Conservation (phyloP, 2,329 filamentous ascomycete species). For the Setomelanomma holmii region DNA sequence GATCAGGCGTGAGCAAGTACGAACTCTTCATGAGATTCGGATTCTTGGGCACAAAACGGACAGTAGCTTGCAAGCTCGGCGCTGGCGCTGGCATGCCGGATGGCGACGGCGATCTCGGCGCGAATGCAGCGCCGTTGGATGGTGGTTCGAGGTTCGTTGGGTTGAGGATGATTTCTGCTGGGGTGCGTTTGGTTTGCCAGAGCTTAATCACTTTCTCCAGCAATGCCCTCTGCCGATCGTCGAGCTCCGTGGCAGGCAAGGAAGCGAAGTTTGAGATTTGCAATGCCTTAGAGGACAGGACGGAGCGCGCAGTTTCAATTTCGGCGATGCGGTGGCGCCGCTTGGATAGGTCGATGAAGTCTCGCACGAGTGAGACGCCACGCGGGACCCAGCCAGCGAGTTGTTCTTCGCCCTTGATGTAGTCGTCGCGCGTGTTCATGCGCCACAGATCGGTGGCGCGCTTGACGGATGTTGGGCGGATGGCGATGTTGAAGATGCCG, state of each 20-base stretch:
- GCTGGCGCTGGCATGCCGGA: constrained; percentile 46
- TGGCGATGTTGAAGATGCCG: constrained; percentile 82
- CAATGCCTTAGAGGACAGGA: constrained; percentile 63
- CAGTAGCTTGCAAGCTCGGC: constrained; percentile 75
- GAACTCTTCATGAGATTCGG: constrained; percentile 76
- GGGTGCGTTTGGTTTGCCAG: constrained; percentile 62
- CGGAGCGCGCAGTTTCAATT: constrained; percentile 75
- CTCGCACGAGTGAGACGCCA: constrained; percentile 87
- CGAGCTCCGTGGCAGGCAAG: constrained; percentile 22
- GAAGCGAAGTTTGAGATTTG: constrained; percentile 28
- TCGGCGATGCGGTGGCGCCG: constrained; percentile 77
- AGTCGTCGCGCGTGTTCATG: constrained; percentile 93
- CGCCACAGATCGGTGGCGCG: constrained; percentile 93
- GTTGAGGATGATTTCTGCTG: constrained; percentile 56
- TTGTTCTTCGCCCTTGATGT: constrained; percentile 93
- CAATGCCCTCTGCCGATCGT: constrained; percentile 50
- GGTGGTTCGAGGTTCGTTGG: constrained; percentile 70
- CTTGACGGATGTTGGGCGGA: constrained; percentile 89
- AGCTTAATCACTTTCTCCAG: constrained; percentile 66
- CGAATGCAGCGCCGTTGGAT: constrained; percentile 62
- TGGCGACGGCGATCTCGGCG: constrained; percentile 48
- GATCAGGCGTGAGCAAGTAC: constrained; percentile 84
- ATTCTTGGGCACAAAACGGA: constrained; percentile 82
- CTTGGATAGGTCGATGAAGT: constrained; percentile 79
- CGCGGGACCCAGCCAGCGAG: constrained; percentile 85